Evolutionary conservation across 495 filamentous ascomycete species (phyloP).

Genomic region (Aspergillus bridgeri): DNA sequence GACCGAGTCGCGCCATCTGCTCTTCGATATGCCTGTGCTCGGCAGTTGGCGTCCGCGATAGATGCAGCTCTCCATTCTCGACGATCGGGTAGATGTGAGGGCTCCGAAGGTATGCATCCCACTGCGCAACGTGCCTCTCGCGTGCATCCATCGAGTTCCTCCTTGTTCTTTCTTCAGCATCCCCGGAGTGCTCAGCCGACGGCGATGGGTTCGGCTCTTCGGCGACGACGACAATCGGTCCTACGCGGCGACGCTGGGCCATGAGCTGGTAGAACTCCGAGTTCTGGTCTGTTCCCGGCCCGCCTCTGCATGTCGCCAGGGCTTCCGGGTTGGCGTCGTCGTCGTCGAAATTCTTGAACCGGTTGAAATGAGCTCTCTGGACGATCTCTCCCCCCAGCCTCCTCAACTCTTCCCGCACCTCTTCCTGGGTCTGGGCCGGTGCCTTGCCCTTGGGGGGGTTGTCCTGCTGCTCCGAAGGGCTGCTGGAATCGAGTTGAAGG

Average conservation of each 20-base stretch:
- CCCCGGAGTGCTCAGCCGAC: background rate
- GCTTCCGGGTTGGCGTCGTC: conserved; percentile 15
- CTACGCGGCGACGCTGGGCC: conserved; percentile 7
- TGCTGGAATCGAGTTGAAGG: background rate
- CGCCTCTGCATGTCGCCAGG: conserved; percentile 19
- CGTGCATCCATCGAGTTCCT: background rate
- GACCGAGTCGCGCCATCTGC: background rate
- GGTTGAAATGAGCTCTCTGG: conserved; percentile 11
- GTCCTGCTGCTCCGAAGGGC: background rate
- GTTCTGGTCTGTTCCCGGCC: conserved; percentile 19
- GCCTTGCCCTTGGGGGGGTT: background rate
- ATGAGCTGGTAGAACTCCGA: conserved; percentile 16
- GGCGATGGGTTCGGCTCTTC: background rate
- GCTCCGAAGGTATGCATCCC: conserved; percentile 15
- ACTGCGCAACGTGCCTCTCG: background rate
- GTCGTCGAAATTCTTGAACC: conserved; percentile 5
- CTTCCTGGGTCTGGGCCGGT: background rate
- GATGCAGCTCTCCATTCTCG: conserved; percentile 12
- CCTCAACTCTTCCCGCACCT: conserved; percentile 15
- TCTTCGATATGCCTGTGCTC: conserved; percentile 8
- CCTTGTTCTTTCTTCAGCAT: background rate
- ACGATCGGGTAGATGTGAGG: conserved; percentile 15
- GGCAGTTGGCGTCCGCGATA: conserved; percentile 10
- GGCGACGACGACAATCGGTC: background rate
- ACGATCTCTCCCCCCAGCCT: conserved; percentile 16